These are phyloP conservation scores for Breynia disticha DNA, from an alignment of 441 rosid species.

Conservation along the genomic window DNA sequence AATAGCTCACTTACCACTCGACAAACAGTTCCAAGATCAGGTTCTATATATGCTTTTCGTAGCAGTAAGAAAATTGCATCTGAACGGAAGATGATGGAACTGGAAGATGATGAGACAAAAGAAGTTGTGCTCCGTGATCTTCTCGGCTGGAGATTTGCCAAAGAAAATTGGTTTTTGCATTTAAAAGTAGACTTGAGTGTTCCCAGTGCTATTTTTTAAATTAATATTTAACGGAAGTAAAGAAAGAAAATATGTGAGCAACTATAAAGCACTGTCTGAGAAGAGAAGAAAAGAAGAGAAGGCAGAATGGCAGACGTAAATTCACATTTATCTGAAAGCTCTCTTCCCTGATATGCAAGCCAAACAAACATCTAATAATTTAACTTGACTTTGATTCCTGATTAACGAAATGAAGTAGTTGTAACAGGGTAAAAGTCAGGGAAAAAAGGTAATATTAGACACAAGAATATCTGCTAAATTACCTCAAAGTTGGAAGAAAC, in stretches of 20 bases:
- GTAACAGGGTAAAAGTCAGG: neutral
- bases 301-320: no score
- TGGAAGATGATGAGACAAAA: slow-evolving; percentile 34
- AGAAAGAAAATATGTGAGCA: neutral
- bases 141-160: slow-evolving; percentile 49
- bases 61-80: slow-evolving; percentile 58
- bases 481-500: slow-evolving; percentile 89
- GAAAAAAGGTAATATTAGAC: neutral
- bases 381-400: no score
- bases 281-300: no score
- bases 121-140: slow-evolving; percentile 48
- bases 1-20: slow-evolving; percentile 38
- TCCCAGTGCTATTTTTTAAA: no score
- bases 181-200: no score
- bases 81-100: slow-evolving; percentile 50
- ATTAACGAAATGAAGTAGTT: no score
- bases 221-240: no score
- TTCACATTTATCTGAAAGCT: no score
- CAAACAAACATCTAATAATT: no score
- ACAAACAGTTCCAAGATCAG: slow-evolving; percentile 55
- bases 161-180: neutral
- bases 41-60: slow-evolving; percentile 62
- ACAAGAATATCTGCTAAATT: neutral
- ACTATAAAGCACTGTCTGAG: no score
- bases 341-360: no score